These are phyloP conservation scores for Pycnococcus provasolii DNA, from an alignment of 139 green algal species.

Conservation along the genomic window DNA sequence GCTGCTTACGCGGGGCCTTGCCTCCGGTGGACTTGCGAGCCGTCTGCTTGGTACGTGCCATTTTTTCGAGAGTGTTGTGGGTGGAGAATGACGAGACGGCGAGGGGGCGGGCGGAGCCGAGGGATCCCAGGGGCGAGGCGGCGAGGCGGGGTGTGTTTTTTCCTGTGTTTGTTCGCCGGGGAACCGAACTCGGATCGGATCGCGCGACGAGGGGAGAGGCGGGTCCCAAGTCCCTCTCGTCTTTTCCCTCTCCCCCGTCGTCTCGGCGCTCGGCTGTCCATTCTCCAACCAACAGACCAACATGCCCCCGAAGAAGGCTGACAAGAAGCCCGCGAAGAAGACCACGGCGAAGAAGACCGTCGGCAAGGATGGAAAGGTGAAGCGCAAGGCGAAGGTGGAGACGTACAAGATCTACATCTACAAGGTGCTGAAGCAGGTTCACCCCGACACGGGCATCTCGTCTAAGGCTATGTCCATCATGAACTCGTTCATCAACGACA, in stretches of 20 bases:
- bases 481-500: conserved; percentile 91
- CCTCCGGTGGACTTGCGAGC: conserved; percentile 73
- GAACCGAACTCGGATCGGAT: too few relatives aligned
- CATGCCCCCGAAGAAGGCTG: conserved; percentile 30
- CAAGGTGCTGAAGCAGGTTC: conserved; percentile 66
- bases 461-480: conserved; percentile 72
- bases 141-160: too few relatives aligned
- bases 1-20: conserved; percentile 82
- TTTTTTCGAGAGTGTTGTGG: conserved; percentile 33
- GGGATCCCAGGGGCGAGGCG: too few relatives aligned
- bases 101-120: too few relatives aligned
- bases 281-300: not conserved
- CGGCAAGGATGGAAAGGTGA: conserved; percentile 30
- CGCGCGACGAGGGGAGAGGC: too few relatives aligned
- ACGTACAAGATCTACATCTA: conserved; percentile 99
- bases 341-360: conserved; percentile 28
- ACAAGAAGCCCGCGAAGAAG: conserved; percentile 43
- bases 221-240: too few relatives aligned
- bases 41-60: conserved; percentile 96
- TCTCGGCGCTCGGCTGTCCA: too few relatives aligned
- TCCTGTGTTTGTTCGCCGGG: too few relatives aligned
- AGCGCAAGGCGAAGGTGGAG: conserved; percentile 54
- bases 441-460: conserved; percentile 71
- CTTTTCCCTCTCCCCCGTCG: too few relatives aligned
- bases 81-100: not conserved